Evolutionary conservation across 139 green algal species (phyloP).

Genomic region (Picochlorum sp.): DNA sequence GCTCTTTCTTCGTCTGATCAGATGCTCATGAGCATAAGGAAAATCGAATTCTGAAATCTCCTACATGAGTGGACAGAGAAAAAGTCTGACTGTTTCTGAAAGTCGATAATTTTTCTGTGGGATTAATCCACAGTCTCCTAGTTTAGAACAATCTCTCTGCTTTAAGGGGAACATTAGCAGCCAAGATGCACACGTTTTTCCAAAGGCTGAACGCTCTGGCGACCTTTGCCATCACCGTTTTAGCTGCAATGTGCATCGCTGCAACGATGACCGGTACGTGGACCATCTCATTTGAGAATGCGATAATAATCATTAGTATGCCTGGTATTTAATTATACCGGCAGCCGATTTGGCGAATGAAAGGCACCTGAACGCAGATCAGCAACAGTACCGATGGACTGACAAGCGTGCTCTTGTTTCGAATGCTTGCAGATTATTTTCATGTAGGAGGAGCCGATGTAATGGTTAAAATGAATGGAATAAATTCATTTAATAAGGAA

Average conservation of each 20-base stretch:
- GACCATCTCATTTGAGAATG: background rate
- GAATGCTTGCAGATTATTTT: slow-evolving; percentile 13
- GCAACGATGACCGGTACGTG: slow-evolving; percentile 12
- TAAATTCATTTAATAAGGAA: slow-evolving; percentile 18
- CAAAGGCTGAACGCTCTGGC: slow-evolving; percentile 8
- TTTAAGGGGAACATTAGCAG: background rate
- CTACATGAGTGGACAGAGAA: no score
- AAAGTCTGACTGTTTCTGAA: no score
- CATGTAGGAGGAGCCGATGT: slow-evolving; percentile 6
- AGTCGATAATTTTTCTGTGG: no score
- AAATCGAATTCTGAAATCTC: no score
- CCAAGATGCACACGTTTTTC: background rate
- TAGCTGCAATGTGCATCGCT: slow-evolving; percentile 8
- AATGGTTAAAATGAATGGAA: background rate
- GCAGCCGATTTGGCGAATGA: no score
- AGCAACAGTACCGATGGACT: background rate
- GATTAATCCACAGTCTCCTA: no score
- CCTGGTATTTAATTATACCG: no score
- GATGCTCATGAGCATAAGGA: no score
- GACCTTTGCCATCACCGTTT: slow-evolving; percentile 13
- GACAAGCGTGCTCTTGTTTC: background rate
- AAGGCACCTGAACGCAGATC: background rate
- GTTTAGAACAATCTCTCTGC: background rate
- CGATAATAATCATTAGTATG: no score
- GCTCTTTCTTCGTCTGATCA: no score